A percentile compares a stretch with the other conserved stretches of the same genome.
phyloP scores from a whole-genome alignment of 2,329 filamentous ascomycete genomes.

The Pezicula carpinea region DNA sequence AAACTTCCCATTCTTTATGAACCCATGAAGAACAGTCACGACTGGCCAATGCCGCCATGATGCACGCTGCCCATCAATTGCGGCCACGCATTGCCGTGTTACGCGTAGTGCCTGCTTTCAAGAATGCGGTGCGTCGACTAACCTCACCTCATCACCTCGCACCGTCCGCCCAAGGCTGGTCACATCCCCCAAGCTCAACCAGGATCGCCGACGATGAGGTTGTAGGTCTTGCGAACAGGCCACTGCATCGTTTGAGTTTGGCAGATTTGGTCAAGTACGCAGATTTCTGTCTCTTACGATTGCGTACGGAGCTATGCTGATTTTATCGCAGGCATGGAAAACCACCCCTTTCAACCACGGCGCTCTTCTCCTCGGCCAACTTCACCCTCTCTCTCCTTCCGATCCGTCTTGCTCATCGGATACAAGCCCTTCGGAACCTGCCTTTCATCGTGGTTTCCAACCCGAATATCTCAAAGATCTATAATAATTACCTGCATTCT shows the following conservation, averaged over 20 bases:
- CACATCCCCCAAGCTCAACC: conserved; percentile 40
- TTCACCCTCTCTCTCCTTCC: conserved; percentile 92
- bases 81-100: conserved; percentile 21
- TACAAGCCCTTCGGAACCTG: conserved; percentile 86
- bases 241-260: conserved; percentile 77
- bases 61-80: conserved; percentile 33
- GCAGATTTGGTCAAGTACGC: conserved; percentile 81
- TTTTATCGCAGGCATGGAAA: conserved; percentile 58
- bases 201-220: conserved; percentile 70
- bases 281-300: neutral
- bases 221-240: conserved; percentile 68
- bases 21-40: too few species aligned
- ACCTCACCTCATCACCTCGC: conserved; percentile 19
- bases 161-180: conserved; percentile 31
- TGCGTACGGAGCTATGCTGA: conserved; percentile 2
- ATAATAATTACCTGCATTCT: conserved; percentile 93
- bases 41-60: conserved; percentile 43
- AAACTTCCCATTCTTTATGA: too few species aligned
- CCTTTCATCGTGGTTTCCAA: conserved; percentile 99
- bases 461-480: conserved; percentile 88
- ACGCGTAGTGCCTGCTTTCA: neutral
- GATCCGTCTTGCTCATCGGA: conserved; percentile 86
- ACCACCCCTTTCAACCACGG: conserved; percentile 74
- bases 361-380: conserved; percentile 85
- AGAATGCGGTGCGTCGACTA: conserved; percentile 1